phyloP scores from a whole-genome alignment of 2,329 filamentous ascomycete genomes.

The Phyllosticta paracitricarpa region DNA sequence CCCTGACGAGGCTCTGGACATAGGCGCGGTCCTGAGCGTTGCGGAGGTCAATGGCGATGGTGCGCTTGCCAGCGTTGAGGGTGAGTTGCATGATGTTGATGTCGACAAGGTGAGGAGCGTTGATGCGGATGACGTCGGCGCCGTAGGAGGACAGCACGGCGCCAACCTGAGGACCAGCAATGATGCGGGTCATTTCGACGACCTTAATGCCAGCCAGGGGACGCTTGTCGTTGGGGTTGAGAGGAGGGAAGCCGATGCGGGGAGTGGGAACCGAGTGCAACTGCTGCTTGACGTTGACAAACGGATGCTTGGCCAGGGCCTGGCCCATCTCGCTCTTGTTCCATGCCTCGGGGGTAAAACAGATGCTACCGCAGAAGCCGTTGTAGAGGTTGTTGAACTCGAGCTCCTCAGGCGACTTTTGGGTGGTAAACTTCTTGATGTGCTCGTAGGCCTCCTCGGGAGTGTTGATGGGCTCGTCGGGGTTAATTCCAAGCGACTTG shows the following conservation, averaged over 20 bases:
- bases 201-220: conserved; percentile 34
- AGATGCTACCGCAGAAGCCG: conserved; percentile 36
- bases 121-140: conserved; percentile 39
- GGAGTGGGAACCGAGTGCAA: conserved; percentile 26
- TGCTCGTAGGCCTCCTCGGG: conserved; percentile 15
- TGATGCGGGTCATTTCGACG: conserved; percentile 33
- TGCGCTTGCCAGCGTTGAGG: conserved; percentile 40
- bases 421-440: not conserved
- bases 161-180: conserved; percentile 36
- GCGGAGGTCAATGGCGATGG: conserved; percentile 38
- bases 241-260: conserved; percentile 21
- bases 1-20: conserved; percentile 34
- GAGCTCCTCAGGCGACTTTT: conserved; percentile 32
- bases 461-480: conserved; percentile 18
- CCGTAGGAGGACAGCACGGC: conserved; percentile 35
- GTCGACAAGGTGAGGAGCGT: conserved; percentile 31
- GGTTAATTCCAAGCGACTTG: conserved; percentile 37
- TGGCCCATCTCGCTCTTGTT: conserved; percentile 35
- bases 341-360: conserved; percentile 37
- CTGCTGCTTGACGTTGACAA: conserved; percentile 30
- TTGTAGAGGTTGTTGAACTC: conserved; percentile 32
- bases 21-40: conserved; percentile 30
- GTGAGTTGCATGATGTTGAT: conserved; percentile 31
- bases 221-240: conserved; percentile 20
- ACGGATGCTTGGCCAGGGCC: conserved; percentile 30